phyloP scores from a whole-genome alignment of 768 basidiomycete genomes.

The Gymnopilus dilepis region DNA sequence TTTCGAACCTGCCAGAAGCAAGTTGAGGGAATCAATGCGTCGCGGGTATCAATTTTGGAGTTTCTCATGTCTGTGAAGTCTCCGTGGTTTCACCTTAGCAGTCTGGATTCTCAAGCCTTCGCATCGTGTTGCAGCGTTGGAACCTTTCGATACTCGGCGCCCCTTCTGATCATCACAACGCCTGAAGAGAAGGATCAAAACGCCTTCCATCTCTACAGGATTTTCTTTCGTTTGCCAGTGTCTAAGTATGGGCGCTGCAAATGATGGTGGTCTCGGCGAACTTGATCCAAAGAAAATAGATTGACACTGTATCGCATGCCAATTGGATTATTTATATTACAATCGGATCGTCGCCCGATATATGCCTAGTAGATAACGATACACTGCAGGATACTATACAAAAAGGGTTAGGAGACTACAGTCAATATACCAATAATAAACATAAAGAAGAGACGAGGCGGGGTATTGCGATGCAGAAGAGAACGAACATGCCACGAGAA shows the following conservation, averaged over 20 bases:
- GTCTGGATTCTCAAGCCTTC: not conserved
- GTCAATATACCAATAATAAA: not conserved
- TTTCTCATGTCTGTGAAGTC: not conserved
- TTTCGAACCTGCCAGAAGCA: not conserved
- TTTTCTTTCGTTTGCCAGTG: not conserved
- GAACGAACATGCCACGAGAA: not conserved
- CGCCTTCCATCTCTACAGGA: not conserved
- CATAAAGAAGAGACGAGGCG: not conserved
- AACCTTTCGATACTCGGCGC: not conserved
- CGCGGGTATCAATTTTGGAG: not conserved
- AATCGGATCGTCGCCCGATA: constrained; percentile 3
- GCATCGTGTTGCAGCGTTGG: not conserved
- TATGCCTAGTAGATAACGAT: constrained; percentile 4
- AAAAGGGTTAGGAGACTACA: not conserved
- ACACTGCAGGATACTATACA: not conserved
- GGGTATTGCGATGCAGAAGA: not conserved
- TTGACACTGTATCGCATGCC: constrained; percentile 2
- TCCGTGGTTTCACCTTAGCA: not conserved
- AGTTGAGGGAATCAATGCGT: not conserved
- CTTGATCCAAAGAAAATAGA: not conserved
- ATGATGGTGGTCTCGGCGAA: constrained; percentile 1
- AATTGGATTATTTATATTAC: constrained; percentile 6
- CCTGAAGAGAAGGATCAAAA: not conserved
- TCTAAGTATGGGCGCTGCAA: not conserved
- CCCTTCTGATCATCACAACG: not conserved